Evolutionary conservation across 306 rosid genomes (phyloP).

Genomic region (Inga laurina): DNA sequence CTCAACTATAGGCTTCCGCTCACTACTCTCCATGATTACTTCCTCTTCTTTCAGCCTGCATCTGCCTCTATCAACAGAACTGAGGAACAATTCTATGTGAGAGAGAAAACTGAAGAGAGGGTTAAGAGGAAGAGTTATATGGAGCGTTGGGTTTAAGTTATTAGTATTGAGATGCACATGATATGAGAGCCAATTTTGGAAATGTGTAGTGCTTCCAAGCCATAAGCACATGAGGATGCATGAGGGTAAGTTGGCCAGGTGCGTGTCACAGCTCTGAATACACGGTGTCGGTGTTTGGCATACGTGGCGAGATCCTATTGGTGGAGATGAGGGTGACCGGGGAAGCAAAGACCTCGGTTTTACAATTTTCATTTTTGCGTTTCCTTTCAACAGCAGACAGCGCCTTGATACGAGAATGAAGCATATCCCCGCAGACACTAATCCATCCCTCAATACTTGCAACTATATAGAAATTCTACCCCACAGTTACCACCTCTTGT

Average conservation of each 20-base stretch:
- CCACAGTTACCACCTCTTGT: neutral
- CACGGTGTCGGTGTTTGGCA: conserved; percentile 64
- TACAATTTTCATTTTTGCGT: conserved; percentile 35
- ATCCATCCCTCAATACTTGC: neutral
- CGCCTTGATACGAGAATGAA: conserved; percentile 9
- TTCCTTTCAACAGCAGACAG: conserved; percentile 57
- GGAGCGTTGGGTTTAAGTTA: conserved; percentile 1
- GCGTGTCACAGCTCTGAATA: conserved; percentile 45
- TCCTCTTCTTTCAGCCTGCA: conserved; percentile 20
- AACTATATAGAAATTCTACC: neutral
- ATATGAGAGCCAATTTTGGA: conserved; percentile 28
- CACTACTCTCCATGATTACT: conserved; percentile 60
- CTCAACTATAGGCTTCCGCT: conserved; percentile 64
- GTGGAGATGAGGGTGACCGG: conserved; percentile 40
- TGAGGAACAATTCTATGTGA: neutral
- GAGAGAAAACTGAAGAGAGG: conserved; percentile 19
- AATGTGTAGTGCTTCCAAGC: conserved; percentile 3
- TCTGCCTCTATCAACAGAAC: neutral
- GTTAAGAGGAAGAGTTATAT: conserved; percentile 22
- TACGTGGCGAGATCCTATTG: conserved; percentile 54
- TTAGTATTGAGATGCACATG: conserved; percentile 32
- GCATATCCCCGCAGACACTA: conserved; percentile 19
- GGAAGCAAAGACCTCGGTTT: conserved; percentile 79
- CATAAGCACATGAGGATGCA: conserved; percentile 7
- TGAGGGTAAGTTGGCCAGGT: neutral